Evolutionary conservation across 1,139 yeast species (phyloP).

Genomic region (Geotrichum histeridarum): DNA sequence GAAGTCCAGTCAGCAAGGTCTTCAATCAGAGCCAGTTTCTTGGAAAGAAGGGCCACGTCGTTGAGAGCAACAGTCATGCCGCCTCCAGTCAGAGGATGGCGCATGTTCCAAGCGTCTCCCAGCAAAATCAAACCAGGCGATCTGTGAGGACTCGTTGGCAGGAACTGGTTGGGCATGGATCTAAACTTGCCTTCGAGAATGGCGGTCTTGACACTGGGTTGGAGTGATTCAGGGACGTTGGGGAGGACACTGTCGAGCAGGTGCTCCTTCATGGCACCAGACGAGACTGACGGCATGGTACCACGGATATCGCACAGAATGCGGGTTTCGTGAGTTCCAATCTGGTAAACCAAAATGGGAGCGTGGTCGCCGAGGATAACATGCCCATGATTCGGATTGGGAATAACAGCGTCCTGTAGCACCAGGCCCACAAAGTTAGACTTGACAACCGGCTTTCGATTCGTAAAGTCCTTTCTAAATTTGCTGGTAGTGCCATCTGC

Average conservation of each 20-base stretch:
- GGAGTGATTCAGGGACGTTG: slow-evolving; percentile 56
- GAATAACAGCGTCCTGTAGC: slow-evolving; percentile 64
- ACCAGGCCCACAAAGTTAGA: slow-evolving; percentile 87
- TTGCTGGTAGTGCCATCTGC: slow-evolving; percentile 96
- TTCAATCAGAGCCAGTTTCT: slow-evolving; percentile 43
- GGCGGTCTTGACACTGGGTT: slow-evolving; percentile 62
- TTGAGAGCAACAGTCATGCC: slow-evolving; percentile 98
- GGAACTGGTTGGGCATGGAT: slow-evolving; percentile 91
- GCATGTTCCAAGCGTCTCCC: slow-evolving; percentile 95
- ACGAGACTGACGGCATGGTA: slow-evolving; percentile 62
- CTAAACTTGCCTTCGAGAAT: slow-evolving; percentile 50
- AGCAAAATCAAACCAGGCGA: slow-evolving; percentile 75
- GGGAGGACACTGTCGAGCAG: slow-evolving; percentile 59
- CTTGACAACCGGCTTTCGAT: slow-evolving; percentile 59
- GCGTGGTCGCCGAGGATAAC: slow-evolving; percentile 81
- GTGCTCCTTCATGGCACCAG: slow-evolving; percentile 58
- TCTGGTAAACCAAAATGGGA: slow-evolving; percentile 84
- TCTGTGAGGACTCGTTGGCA: slow-evolving; percentile 61
- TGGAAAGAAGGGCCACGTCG: slow-evolving; percentile 69
- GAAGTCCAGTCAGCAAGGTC: slow-evolving; percentile 38
- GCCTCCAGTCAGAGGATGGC: slow-evolving; percentile 98
- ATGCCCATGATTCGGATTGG: slow-evolving; percentile 76
- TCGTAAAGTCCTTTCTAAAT: slow-evolving; percentile 69
- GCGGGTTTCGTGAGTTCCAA: slow-evolving; percentile 76
- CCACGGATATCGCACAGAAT: slow-evolving; percentile 85